Conservation (phyloP, 2,329 filamentous ascomycete species). For the Alternaria infectoria region DNA sequence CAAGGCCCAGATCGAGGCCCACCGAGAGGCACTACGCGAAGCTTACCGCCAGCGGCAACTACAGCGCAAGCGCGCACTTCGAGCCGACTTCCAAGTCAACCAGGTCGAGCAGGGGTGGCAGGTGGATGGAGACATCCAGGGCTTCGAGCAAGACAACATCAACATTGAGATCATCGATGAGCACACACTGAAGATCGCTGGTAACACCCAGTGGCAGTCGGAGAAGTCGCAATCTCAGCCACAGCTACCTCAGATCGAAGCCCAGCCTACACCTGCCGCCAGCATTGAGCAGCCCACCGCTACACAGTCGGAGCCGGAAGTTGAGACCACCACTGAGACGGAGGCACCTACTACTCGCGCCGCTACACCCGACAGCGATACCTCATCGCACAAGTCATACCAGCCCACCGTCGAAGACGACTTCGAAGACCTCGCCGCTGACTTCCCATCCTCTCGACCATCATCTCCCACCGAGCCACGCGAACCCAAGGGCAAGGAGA, state of each 20-base stretch:
- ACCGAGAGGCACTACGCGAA: constrained; percentile 36
- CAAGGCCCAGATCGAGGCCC: constrained; percentile 34
- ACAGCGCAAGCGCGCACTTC: constrained; percentile 38
- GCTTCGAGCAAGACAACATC: constrained; percentile 45
- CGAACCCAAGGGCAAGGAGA: constrained; percentile 40
- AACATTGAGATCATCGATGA: constrained; percentile 44
- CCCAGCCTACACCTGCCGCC: not conserved
- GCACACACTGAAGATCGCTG: constrained; percentile 40
- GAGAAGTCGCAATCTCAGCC: constrained; percentile 19
- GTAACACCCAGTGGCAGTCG: constrained; percentile 36
- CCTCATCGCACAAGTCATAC: constrained; percentile 41
- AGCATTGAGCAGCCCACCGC: not conserved
- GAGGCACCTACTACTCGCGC: constrained; percentile 17
- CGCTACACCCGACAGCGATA: constrained; percentile 38
- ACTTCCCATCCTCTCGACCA: constrained; percentile 37
- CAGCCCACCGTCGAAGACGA: constrained; percentile 47
- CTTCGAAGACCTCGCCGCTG: constrained; percentile 44
- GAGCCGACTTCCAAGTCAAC: constrained; percentile 40
- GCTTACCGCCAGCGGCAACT: constrained; percentile 23
- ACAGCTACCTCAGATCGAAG: constrained; percentile 16
- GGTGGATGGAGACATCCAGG: constrained; percentile 40
- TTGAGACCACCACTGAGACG: constrained; percentile 4
- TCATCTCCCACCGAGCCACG: constrained; percentile 22
- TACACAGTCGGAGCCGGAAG: constrained; percentile 4
- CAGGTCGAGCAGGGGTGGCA: constrained; percentile 40